Base-by-base conservation (phyloP, 2,329 filamentous ascomycete genomes). In the Diaporthe sp. region DNA sequence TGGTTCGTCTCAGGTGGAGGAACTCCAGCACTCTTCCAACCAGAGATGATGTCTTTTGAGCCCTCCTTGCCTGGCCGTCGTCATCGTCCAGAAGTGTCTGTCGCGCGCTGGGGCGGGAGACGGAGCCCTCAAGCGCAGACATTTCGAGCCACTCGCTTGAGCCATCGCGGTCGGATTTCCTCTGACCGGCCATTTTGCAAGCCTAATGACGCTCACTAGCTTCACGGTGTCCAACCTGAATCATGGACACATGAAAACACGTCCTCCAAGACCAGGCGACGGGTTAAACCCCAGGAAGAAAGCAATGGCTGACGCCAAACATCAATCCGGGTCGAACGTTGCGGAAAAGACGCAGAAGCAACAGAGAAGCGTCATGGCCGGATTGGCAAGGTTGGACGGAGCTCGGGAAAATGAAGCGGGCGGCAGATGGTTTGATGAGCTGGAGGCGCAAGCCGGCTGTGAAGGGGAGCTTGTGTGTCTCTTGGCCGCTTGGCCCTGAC, bases 1-100 rank as follows among this genome's bases (percentile, higher is more conserved):
- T 70, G 3, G 73, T 59, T 44, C 71, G 77, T 61, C 75, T 75
- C 44, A 78, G 75, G 12, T 79, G 72, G 8, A 66, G 44, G 8
- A 66, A 51, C 19, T 66, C 63, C 1, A 66, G 19, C 8, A 66
- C 4, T 35, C 44, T 66, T 51, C 22, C 63, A 51, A 12, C 22
- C 13, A 66, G 7, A 50, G 63, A 66, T 37, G 63, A 17, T n/a
- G 17, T 9, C 15, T 51, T 66, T 19, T 22, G 30, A 3, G 44
- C 1, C 8, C 44, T 66, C 13, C 44, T n/a, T 27, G 63, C 32
- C 12, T 25, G 42, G 13, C 30, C 22, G 6, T 4, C 42, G 13
- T n/a, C 44, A 19, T 66, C 63, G 8, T 51, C 44, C 8, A 66
- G 32, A 6, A 51, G 44, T 25, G 63, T 66, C 30, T 66, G 63